These are phyloP conservation scores for Penicillium manginii DNA, from an alignment of 495 filamentous ascomycete species.

Conservation along the genomic window DNA sequence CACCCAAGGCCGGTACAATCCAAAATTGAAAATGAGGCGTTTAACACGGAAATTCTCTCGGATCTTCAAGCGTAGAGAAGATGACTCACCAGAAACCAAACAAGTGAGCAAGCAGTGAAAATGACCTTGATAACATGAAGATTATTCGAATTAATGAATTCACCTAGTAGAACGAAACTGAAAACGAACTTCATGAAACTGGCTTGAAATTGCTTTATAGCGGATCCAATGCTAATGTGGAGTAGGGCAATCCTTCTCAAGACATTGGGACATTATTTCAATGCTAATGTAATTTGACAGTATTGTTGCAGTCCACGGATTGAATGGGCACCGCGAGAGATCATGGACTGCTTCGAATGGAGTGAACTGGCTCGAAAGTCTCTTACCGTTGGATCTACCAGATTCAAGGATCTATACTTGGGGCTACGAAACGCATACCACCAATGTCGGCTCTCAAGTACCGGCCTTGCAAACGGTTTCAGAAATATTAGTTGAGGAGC, in stretches of 20 bases:
- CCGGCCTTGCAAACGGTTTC: constrained; percentile 34
- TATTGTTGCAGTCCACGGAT: constrained; percentile 36
- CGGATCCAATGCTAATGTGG: neutral
- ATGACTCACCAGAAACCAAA: neutral
- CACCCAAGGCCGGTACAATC: too few relatives aligned
- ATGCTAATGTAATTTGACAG: neutral
- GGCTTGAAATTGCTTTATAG: constrained; percentile 14
- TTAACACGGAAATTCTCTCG: neutral
- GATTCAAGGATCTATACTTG: constrained; percentile 51
- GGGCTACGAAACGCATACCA: constrained; percentile 48
- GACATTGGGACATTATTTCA: neutral
- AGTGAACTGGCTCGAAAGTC: constrained; percentile 51
- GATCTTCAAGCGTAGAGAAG: neutral
- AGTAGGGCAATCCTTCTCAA: constrained; percentile 1
- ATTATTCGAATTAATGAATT: neutral
- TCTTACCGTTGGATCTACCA: constrained; percentile 49
- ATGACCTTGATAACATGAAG: neutral
- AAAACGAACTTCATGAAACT: neutral
- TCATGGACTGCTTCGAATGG: constrained; percentile 45
- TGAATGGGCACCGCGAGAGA: constrained; percentile 30
- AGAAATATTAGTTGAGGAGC: constrained; percentile 32
- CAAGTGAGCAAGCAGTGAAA: neutral
- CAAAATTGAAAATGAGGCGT: neutral
- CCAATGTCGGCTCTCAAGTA: constrained; percentile 7
- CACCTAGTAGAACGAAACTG: neutral